Evolutionary conservation across 2,329 filamentous ascomycete genomes (phyloP), one percentile per base, ranked within the genome.

Genomic region (Pseudocercospora ulei): DNA sequence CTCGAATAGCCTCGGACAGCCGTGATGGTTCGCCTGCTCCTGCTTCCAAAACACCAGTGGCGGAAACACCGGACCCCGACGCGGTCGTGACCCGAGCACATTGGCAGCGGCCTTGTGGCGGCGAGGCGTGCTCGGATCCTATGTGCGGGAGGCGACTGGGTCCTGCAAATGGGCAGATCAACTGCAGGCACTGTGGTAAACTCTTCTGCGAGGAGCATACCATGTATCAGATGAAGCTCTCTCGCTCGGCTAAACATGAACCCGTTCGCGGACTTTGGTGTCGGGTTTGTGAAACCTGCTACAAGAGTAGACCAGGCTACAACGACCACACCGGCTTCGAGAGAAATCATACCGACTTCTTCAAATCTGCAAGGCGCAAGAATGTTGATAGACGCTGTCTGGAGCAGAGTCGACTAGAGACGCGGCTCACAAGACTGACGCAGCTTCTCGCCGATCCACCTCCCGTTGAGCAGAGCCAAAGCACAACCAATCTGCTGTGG

Each of bases 171-270:
- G 85, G 86, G 11, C 86, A 73, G 54, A 78, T 98, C 54, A 95
- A 98, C 60, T 98, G 90, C 62, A 74, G 90, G 47, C 85, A 87
- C 47, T 98, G 90, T 56, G 90, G 90, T 4, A 80, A 80, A 52
- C 66, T 98, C 25, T 98, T 96, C 59, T 98, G 90, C 62, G 90
- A 96, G 57, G 83, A 88, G 52, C 90, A 98, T 60, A 96, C 90
- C 36, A 94, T 98, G 87, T 98, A 96, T 58, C 88, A 98, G 66
- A 96, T 96, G 82, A 95, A 92, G 67, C 70, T 98, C 7, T 94
- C 87, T 5, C 72, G 87, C 38, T 81, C 86, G 18, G 90, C 90
- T 3, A 74, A 79, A 42, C 85, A 95, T 62, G 90, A 98, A 48
- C 88, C 90, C 0, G 76, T 90, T 1, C 71, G 88, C 46, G 90